A percentile compares a stretch with the other conserved stretches of the same genome.
phyloP scores from a whole-genome alignment of 2,329 filamentous ascomycete species.

The Zasmidium citrigriseum region DNA sequence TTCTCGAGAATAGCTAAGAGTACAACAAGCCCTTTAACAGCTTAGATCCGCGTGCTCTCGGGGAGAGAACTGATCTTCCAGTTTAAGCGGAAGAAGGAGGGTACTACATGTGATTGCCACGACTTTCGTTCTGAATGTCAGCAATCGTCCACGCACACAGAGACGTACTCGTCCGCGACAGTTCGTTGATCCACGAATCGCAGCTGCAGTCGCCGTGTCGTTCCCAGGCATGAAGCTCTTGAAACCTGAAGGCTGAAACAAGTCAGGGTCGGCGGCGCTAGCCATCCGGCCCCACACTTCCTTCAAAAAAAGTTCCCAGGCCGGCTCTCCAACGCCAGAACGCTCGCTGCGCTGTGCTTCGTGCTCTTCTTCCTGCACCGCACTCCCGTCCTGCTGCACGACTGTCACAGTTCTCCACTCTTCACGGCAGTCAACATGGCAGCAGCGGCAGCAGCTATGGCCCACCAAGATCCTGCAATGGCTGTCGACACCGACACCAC shows the following conservation, averaged over 20 bases:
- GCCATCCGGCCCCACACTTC: background rate
- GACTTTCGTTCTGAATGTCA: too few relatives aligned
- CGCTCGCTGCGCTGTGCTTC: background rate
- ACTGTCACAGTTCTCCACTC: background rate
- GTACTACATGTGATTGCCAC: too few relatives aligned
- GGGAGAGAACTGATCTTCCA: too few relatives aligned
- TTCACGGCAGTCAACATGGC: background rate
- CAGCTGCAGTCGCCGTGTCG: background rate
- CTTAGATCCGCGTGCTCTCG: too few relatives aligned
- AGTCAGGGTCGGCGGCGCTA: background rate
- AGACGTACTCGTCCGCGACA: background rate
- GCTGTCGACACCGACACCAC: conserved; percentile 45
- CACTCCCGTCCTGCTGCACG: background rate
- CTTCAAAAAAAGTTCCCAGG: background rate
- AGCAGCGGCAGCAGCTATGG: conserved; percentile 2
- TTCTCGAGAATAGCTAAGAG: too few relatives aligned
- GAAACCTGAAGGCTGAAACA: background rate
- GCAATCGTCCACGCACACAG: too few relatives aligned
- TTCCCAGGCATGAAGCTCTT: background rate
- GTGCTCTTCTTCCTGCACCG: conserved; percentile 1
- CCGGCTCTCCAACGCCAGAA: background rate
- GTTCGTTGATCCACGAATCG: background rate
- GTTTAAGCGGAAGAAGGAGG: too few relatives aligned
- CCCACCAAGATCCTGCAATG: conserved; percentile 19
- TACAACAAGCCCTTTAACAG: too few relatives aligned